phyloP scores from a whole-genome alignment of 176 grass and related monocot species.

The Triticum turgidum region DNA sequence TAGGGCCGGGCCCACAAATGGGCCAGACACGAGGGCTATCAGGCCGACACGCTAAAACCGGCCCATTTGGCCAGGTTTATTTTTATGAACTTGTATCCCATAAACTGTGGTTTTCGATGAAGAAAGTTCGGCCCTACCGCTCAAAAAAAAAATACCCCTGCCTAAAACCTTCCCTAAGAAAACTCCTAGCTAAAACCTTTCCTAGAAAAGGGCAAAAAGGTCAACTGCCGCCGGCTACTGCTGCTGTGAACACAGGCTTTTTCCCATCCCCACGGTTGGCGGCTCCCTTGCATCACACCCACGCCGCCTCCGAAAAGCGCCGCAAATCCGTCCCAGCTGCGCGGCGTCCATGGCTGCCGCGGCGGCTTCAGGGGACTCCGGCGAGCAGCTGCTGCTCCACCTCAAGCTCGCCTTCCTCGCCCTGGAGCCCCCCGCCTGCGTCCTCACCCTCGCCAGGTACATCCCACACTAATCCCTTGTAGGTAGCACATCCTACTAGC shows the following conservation, averaged over 20 bases:
- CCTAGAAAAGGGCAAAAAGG: conserved; percentile 1
- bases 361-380: not conserved
- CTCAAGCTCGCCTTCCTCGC: conserved; percentile 72
- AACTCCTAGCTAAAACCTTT: not conserved
- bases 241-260: not conserved
- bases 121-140: no score
- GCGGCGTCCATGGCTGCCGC: not conserved
- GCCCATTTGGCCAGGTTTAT: no score
- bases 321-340: not conserved
- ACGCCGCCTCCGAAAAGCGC: not conserved
- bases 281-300: not conserved
- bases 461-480: not conserved
- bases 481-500: not conserved
- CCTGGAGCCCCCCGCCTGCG: conserved; percentile 55
- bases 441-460: conserved; percentile 75
- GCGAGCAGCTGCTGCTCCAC: conserved; percentile 44
- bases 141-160: no score
- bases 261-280: not conserved
- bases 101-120: no score
- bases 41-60: no score
- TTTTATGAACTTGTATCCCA: no score
- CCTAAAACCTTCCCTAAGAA: no score
- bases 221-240: not conserved
- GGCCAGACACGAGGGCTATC: no score
- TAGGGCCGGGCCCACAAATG: no score